Evolutionary conservation across 176 grass and related monocot species (phyloP).

Genomic region (Secale cereale): DNA sequence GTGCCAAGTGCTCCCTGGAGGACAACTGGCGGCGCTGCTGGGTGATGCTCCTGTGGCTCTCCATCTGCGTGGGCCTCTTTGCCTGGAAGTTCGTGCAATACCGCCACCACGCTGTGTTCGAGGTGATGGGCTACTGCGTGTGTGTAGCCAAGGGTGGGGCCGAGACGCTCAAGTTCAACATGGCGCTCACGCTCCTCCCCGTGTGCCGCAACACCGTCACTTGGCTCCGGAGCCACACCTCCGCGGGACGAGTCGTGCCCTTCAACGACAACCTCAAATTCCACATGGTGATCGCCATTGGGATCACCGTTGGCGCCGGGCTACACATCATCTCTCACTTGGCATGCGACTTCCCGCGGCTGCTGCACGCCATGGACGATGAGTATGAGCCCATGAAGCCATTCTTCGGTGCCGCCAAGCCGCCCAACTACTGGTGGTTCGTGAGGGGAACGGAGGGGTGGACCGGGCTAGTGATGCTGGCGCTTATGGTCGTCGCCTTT

Average conservation of each 20-base stretch:
- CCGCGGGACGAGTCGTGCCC: constrained; percentile 23
- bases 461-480: constrained; percentile 71
- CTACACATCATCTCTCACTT: constrained; percentile 67
- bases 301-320: constrained; percentile 45
- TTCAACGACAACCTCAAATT: constrained; percentile 96
- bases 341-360: constrained; percentile 78
- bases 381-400: constrained; percentile 54
- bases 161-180: constrained; percentile 98
- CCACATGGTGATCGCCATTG: constrained; percentile 84
- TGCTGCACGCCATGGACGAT: constrained; percentile 49
- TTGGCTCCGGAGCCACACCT: constrained; percentile 64
- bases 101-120: constrained; percentile 41
- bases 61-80: constrained; percentile 56
- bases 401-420: constrained; percentile 48
- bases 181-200: constrained; percentile 85
- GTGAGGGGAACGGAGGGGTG: constrained; percentile 85
- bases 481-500: constrained; percentile 75
- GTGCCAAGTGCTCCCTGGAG: constrained; percentile 49
- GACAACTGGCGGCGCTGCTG: constrained; percentile 85
- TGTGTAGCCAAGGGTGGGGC: constrained; percentile 88
- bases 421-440: constrained; percentile 93
- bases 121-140: constrained; percentile 94
- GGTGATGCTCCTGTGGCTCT: constrained; percentile 69
- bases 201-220: constrained; percentile 95
- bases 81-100: constrained; percentile 77